These are phyloP conservation scores for Phytophthora constricta DNA, from an alignment of 352 stramenopile genomes.

Conservation along the genomic window DNA sequence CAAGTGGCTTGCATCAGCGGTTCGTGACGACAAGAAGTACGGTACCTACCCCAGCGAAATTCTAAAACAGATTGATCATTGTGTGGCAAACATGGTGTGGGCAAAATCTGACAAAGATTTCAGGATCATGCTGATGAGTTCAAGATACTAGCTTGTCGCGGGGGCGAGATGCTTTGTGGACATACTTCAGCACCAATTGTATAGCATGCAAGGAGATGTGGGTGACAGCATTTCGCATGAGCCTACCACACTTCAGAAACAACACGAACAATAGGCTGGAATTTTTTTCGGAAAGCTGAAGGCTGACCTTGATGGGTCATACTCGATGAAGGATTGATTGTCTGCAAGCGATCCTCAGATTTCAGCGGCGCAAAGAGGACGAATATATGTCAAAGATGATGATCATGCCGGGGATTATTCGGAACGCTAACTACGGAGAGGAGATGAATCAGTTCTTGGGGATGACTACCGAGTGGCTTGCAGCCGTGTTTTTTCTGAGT, in stretches of 20 bases:
- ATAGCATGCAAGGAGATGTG: conserved; percentile 2
- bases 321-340: background rate
- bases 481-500: background rate
- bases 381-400: background rate
- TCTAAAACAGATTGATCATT: conserved; percentile 13
- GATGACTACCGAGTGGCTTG: conserved; percentile 6
- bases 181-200: background rate
- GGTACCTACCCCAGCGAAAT: conserved; percentile 2
- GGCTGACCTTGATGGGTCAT: background rate
- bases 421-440: background rate
- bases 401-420: background rate
- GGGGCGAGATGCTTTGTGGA: background rate
- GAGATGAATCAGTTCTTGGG: conserved; percentile 12
- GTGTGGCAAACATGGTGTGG: conserved; percentile 13
- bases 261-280: conserved; percentile 14
- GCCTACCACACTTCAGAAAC: conserved; percentile 13
- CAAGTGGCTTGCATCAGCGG: background rate
- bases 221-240: background rate
- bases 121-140: conserved; percentile 9
- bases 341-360: background rate
- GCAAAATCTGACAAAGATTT: background rate
- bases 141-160: background rate
- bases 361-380: background rate
- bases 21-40: conserved; percentile 15
- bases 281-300: conserved; percentile 13